Conservation (phyloP, 257 asterid species). For the Asclepias syriaca region DNA sequence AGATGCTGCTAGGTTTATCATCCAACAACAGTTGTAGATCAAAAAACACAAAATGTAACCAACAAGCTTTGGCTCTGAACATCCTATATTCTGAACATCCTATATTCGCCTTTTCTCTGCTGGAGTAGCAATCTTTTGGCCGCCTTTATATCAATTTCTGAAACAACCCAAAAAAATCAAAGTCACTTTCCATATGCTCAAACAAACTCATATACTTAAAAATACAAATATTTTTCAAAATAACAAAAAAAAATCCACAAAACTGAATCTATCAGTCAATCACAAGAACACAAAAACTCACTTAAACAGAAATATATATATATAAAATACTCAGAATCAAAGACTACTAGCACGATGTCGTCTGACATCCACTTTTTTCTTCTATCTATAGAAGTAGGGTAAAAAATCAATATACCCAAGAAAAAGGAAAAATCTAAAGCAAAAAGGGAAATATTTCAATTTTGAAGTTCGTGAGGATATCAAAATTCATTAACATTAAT, state of each 20-base stretch:
- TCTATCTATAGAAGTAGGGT: neutral
- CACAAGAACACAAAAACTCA: neutral
- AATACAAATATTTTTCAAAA: neutral
- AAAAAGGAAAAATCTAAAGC: neutral
- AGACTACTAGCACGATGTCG: neutral
- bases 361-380: neutral
- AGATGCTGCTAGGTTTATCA: slow-evolving; percentile 1
- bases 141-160: slow-evolving; percentile 21
- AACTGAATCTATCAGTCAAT: neutral
- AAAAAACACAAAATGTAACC: slow-evolving; percentile 13
- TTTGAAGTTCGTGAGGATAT: neutral
- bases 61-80: slow-evolving; percentile 19
- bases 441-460: neutral
- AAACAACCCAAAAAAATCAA: neutral
- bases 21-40: slow-evolving; percentile 12
- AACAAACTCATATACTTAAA: neutral
- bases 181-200: neutral
- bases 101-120: slow-evolving; percentile 15
- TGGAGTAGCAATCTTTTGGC: slow-evolving; percentile 17
- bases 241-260: neutral
- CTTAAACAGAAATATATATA: neutral
- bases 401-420: neutral
- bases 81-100: slow-evolving; percentile 25
- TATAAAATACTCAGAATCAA: neutral
- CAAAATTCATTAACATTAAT: slow-evolving; percentile 4